phyloP scores from a whole-genome alignment of 192 early-diverging fungal species.

The Chytriomyces confervae region DNA sequence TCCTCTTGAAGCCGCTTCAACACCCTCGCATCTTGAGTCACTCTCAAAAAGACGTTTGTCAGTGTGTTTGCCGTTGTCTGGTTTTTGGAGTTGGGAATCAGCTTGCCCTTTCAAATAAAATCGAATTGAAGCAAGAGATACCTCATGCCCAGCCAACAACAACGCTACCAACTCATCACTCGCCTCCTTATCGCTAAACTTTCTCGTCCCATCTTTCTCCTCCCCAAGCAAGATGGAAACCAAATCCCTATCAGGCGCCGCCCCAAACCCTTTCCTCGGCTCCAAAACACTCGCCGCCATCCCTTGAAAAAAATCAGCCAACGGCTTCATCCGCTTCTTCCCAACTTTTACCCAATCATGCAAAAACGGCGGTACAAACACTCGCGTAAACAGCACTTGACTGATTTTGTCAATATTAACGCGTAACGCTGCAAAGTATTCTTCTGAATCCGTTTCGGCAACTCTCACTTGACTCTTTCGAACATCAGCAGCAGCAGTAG shows the following conservation, averaged over 20 bases:
- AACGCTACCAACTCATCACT: background rate
- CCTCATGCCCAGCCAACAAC: background rate
- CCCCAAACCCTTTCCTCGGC: background rate
- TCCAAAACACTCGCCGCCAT: background rate
- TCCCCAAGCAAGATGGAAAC: background rate
- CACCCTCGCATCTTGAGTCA: background rate
- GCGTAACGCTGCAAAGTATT: background rate
- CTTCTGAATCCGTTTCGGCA: background rate
- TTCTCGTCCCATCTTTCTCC: background rate
- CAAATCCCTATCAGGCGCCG: background rate
- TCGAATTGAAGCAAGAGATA: background rate
- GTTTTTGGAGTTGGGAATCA: background rate
- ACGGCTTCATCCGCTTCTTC: background rate
- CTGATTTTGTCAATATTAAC: background rate
- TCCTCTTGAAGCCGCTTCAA: background rate
- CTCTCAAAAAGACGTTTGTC: background rate
- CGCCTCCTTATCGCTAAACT: background rate
- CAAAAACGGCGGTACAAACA: slow-evolving; percentile 1
- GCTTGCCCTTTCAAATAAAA: background rate
- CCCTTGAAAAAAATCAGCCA: background rate
- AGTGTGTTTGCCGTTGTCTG: background rate
- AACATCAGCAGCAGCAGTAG: background rate
- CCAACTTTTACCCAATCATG: background rate
- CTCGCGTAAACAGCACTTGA: background rate
- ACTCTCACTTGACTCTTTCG: background rate